Evolutionary conservation across 1,139 yeast genomes (phyloP), one percentile per base, ranked within the genome.

Genomic region (Candida sojae): DNA sequence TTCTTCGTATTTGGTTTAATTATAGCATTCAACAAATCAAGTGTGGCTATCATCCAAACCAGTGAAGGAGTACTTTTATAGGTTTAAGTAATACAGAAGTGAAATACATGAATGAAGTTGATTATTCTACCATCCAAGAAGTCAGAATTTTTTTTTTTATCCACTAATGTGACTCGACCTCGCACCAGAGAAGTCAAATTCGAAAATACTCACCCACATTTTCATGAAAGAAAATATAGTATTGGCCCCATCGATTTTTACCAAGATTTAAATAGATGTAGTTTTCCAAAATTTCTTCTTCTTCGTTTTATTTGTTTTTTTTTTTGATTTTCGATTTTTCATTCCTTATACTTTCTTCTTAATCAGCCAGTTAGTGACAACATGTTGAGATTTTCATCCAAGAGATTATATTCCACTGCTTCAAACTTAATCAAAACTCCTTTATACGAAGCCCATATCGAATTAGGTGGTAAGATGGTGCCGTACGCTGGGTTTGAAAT

Each of bases 401-500:
- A 53, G 29, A 66, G 71, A 58, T 57, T 59, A 48, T 65, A 67
- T 44, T 67, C 75, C n/a, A 51, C 64, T 4, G 46, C 59, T 9
- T 41, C 55, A 3, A 45, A 44, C 23, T 66, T 79, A 32, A 56
- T 67, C 52, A 86, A 82, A 61, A 93, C 99, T 1, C 96, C 98
- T 5, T 77, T 93, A 44, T 82, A 86, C 63, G 91, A 86, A 53
- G 77, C 91, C 37, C 98, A 93, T 64, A 72, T 86, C 34, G 80
- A 81, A 51, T 73, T 83, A 44, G 93, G 92, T 5, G 99, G 92
- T 11, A 91, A 88, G 53, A 86, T 93, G 86, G 98, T 91, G 3
- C 96, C 93, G 39, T 93, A 89, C 68, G 98, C 98, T 28, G 97
- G 97, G 13, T 93, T 81, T 63, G 82, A 86, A 45, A 92, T 93